Conservation (phyloP, 2,329 filamentous ascomycete species). For the Fusarium solani-melongenae region DNA sequence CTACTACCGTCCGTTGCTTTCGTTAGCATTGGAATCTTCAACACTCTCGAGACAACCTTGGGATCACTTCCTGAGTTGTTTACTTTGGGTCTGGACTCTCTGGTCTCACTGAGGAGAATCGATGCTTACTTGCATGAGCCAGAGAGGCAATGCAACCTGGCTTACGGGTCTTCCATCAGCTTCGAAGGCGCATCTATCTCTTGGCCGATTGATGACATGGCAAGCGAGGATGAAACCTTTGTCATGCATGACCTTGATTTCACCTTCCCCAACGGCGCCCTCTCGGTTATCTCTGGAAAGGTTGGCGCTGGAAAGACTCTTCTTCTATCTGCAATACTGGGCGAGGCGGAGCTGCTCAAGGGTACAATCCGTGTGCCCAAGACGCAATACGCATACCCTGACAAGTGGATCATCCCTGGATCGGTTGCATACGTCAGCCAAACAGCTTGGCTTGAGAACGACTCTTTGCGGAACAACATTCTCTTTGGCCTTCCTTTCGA, state of each 20-base stretch:
- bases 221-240: conserved; percentile 70
- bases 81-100: conserved; percentile 76
- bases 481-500: conserved; percentile 78
- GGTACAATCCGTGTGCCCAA: conserved; percentile 68
- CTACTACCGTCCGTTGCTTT: conserved; percentile 80
- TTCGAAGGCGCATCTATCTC: conserved; percentile 76
- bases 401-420: conserved; percentile 74
- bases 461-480: conserved; percentile 79
- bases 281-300: conserved; percentile 79
- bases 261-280: conserved; percentile 73
- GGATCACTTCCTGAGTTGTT: conserved; percentile 78
- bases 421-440: conserved; percentile 80
- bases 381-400: conserved; percentile 62
- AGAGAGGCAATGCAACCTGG: conserved; percentile 66
- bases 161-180: conserved; percentile 67
- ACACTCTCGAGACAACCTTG: conserved; percentile 75
- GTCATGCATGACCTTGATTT: conserved; percentile 71
- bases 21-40: conserved; percentile 80
- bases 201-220: conserved; percentile 74
- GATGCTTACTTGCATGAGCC: conserved; percentile 74
- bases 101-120: conserved; percentile 76
- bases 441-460: conserved; percentile 86
- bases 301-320: conserved; percentile 83
- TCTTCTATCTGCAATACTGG: conserved; percentile 76
- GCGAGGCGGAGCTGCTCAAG: conserved; percentile 75